Conservation (phyloP, 192 early-diverging fungal species). For the Dissophora ornata region DNA sequence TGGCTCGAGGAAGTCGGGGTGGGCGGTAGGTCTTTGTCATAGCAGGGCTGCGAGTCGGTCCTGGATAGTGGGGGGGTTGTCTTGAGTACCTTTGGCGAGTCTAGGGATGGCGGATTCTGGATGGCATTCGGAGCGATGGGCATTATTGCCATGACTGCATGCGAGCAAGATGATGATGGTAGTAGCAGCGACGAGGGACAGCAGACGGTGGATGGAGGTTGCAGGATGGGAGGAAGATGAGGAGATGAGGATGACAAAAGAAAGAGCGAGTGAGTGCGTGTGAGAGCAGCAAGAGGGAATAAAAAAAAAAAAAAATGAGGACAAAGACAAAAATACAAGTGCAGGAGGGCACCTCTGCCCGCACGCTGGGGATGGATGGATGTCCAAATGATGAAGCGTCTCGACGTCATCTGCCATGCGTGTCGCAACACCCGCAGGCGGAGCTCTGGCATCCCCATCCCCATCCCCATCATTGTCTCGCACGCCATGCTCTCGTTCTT, state of each 20-base stretch:
- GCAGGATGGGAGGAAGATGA: not conserved
- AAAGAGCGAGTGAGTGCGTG: not conserved
- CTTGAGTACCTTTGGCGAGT: constrained; percentile 31
- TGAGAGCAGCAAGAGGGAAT: not conserved
- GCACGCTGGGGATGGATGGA: too few species aligned
- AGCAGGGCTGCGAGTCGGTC: constrained; percentile 30
- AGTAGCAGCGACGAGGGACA: not conserved
- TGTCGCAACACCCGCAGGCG: too few species aligned
- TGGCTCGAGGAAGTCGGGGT: constrained; percentile 41
- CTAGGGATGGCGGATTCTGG: constrained; percentile 15
- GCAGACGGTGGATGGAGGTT: not conserved
- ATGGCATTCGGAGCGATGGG: constrained; percentile 34
- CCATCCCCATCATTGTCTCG: too few species aligned
- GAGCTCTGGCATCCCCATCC: too few species aligned
- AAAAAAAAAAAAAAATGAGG: not conserved
- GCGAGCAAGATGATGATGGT: not conserved
- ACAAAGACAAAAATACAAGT: constrained; percentile 6
- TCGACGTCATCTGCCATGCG: too few species aligned
- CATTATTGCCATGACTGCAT: constrained; percentile 47
- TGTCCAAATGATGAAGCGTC: too few species aligned
- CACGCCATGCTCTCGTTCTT: too few species aligned
- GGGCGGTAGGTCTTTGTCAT: constrained; percentile 49
- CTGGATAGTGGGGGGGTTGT: constrained; percentile 24
- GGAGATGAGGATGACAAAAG: not conserved
- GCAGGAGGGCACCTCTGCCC: too few species aligned